A percentile compares a stretch with the other conserved stretches of the same genome.
These are phyloP conservation scores for Sclerotinia nivalis DNA, from an alignment of 2,329 filamentous ascomycete genomes.

Conservation along the genomic window DNA sequence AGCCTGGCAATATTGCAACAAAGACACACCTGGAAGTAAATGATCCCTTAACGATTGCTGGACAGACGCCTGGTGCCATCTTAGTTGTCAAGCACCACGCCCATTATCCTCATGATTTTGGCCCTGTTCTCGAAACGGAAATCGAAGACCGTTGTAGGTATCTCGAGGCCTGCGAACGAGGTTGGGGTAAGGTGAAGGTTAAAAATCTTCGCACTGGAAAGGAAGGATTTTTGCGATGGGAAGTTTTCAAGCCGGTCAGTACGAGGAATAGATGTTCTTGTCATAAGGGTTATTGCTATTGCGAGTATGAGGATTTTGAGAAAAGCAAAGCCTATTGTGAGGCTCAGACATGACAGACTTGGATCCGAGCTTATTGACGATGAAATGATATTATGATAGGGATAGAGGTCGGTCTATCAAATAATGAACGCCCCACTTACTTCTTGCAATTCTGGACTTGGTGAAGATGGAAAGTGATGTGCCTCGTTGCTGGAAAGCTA, in stretches of 20 bases:
- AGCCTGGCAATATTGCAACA: neutral
- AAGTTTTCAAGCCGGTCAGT: neutral
- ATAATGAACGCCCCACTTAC: neutral
- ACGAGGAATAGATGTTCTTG: conserved; percentile 1
- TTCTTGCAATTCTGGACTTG: neutral
- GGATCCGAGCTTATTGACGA: neutral
- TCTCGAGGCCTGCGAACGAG: neutral
- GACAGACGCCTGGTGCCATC: conserved; percentile 11
- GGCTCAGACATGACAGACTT: neutral
- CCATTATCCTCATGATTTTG: neutral
- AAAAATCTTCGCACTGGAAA: conserved; percentile 18
- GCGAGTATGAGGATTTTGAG: conserved; percentile 18
- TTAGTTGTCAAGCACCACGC: conserved; percentile 7
- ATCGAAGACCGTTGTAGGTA: conserved; percentile 1
- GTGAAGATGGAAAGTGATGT: neutral
- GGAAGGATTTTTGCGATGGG: conserved; percentile 15
- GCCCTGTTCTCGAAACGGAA: neutral
- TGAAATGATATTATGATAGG: neutral
- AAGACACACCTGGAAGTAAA: neutral
- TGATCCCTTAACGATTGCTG: conserved; percentile 3
- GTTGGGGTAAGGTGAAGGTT: conserved; percentile 7
- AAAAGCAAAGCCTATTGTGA: neutral
- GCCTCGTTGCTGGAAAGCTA: no score
- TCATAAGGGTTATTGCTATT: neutral
- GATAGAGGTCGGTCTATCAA: neutral